Evolutionary conservation across 2,329 filamentous ascomycete species (phyloP), one percentile per base, ranked within the genome.

Genomic region (Cercospora zeae-maydis): DNA sequence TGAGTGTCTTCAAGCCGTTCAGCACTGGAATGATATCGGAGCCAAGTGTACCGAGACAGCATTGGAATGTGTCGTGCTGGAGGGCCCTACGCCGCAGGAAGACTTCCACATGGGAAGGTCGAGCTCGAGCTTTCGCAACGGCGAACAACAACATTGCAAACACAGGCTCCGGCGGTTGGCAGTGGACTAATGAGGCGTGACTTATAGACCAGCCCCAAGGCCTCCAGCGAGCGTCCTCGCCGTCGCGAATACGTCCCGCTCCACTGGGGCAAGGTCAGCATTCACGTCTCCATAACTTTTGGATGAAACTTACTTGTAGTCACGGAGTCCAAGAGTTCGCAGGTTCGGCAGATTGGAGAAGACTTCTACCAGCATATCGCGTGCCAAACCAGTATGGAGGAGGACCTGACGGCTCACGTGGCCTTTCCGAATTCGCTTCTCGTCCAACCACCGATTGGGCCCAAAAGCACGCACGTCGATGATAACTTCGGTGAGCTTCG

Each of bases 281-380:
- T 52, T 21, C n/a, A 8, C 24, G 9, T 27, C 21, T 27, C n/a
- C n/a, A n/a, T 14, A 10, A 51, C 13, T 4, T 31, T 51, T 31
- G n/a, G 30, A 31, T 31, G 30, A 9, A 14, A 52, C 49, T 52
- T 52, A 52, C 49, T 82, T 77, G 73, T 84, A 88, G 70, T 89
- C 84, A 16, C 87, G 82, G 24, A 89, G 75, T 24, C 84, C 83
- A 13, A 89, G 72, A 0, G 80, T 83, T 31, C 82, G 75, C 4
- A 89, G 79, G 59, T 84, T 84, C 0, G 73, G 70, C 3, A 90
- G 77, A 34, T 83, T 81, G 9, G 73, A 69, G 58, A 89, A 83
- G 1, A 86, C 86, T 33, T 84, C 78, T 0, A 78, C 75, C 14
- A 89, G 79, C 79, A 88, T 79, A 6, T 82, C 78, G 1, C 78